phyloP scores from a whole-genome alignment of 768 basidiomycete species.

The Lentinula lateritia region DNA sequence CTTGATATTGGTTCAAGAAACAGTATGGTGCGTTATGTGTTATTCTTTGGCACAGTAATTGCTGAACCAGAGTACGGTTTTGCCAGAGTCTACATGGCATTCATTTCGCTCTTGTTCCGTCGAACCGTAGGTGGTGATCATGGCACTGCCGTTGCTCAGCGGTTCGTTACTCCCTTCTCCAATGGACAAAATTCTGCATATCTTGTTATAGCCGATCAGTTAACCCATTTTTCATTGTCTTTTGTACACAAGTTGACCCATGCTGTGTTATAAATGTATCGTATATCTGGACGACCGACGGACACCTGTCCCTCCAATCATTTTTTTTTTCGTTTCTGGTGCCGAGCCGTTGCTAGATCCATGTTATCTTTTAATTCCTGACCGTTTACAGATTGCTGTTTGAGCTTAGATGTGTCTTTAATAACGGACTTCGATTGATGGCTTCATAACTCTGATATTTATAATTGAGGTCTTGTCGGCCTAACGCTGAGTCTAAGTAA shows the following conservation, averaged over 20 bases:
- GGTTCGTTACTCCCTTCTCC: neutral
- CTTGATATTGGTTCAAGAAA: neutral
- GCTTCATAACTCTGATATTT: too few species aligned
- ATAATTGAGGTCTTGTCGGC: too few species aligned
- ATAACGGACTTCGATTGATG: too few species aligned
- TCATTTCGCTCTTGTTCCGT: neutral
- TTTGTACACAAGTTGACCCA: neutral
- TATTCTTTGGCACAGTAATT: neutral
- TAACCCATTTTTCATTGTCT: neutral
- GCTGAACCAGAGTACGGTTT: neutral
- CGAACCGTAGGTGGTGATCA: constrained; percentile 1
- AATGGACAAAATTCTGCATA: neutral
- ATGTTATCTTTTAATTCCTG: neutral
- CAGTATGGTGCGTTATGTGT: neutral
- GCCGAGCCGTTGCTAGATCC: neutral
- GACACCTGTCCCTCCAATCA: neutral
- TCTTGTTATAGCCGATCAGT: neutral
- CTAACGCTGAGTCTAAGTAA: too few species aligned
- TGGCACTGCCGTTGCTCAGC: neutral
- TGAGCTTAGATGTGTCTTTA: too few species aligned
- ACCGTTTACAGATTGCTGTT: too few species aligned
- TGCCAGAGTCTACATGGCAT: neutral
- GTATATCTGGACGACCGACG: neutral
- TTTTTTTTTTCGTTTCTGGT: neutral
- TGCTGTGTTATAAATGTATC: neutral